A percentile compares a stretch with the other conserved stretches of the same genome.
Conservation (phyloP, 1,284 basidiomycete species). For the Rugosomyces carneus region DNA sequence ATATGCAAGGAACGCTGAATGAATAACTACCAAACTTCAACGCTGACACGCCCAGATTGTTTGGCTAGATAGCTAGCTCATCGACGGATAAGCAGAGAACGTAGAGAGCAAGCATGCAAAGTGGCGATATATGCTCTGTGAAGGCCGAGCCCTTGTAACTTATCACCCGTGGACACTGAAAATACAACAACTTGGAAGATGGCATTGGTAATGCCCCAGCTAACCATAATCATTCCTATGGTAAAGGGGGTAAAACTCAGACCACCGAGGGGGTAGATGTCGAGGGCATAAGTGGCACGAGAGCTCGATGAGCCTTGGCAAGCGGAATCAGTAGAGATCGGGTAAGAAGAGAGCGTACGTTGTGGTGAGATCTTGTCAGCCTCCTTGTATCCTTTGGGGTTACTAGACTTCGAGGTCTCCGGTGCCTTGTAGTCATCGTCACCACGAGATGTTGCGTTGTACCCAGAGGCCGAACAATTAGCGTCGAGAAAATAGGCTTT, state of each 20-base stretch:
- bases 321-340: slow-evolving; percentile 25
- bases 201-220: slow-evolving; percentile 25
- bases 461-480: no score
- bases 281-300: slow-evolving; percentile 32
- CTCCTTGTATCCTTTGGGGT: no score
- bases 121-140: slow-evolving; percentile 16
- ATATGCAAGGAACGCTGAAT: slow-evolving; percentile 16
- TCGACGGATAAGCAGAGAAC: slow-evolving; percentile 19
- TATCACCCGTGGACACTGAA: slow-evolving; percentile 20
- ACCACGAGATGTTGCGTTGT: no score
- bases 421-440: no score
- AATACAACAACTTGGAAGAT: slow-evolving; percentile 22
- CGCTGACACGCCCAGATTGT: slow-evolving; percentile 17
- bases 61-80: slow-evolving; percentile 18
- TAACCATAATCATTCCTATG: slow-evolving; percentile 26
- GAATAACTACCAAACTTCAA: slow-evolving; percentile 12
- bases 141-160: slow-evolving; percentile 22
- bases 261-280: slow-evolving; percentile 26
- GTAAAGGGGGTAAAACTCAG: slow-evolving; percentile 26
- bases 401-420: no score
- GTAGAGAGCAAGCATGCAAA: slow-evolving; percentile 16
- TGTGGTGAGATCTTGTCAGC: slow-evolving; percentile 2
- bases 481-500: no score
- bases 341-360: slow-evolving; percentile 22
- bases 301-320: slow-evolving; percentile 17